Conservation (phyloP, 148 eudicot genomes). For the Persicaria tinctoria region DNA sequence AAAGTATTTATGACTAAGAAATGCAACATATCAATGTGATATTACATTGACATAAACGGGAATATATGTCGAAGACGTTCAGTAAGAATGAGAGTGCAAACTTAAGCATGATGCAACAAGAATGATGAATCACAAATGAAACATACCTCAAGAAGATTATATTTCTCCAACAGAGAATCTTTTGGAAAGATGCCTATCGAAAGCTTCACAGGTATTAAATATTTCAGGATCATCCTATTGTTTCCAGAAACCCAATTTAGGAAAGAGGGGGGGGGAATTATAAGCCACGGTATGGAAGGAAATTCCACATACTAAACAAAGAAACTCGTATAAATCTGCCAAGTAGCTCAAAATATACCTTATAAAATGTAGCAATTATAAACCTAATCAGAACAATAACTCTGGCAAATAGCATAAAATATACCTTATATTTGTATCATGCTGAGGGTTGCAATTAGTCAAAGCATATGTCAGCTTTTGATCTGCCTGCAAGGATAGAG, state of each 20-base stretch:
- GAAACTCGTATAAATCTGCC: not conserved
- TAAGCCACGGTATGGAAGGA: not conserved
- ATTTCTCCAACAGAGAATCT: constrained; percentile 53
- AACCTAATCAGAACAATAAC: too few species aligned
- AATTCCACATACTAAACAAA: not conserved
- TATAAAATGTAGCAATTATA: too few species aligned
- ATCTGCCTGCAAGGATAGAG: constrained; percentile 63
- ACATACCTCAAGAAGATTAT: constrained; percentile 73
- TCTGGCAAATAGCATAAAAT: not conserved
- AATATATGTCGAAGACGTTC: not conserved
- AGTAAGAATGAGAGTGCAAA: constrained; percentile 4
- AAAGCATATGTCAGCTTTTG: constrained; percentile 86
- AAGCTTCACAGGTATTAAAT: constrained; percentile 95
- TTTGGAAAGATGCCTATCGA: constrained; percentile 83
- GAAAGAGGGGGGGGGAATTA: constrained; percentile 3
- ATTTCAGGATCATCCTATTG: constrained; percentile 89
- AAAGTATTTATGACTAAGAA: not conserved
- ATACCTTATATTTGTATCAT: constrained; percentile 83
- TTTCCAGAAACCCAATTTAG: constrained; percentile 14
- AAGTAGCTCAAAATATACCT: not conserved
- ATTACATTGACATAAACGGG: not conserved
- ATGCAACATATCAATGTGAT: not conserved
- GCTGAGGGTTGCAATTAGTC: constrained; percentile 61
- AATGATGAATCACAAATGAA: not conserved
- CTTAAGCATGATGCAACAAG: not conserved